Percentiles rank a stretch among this genome's conserved stretches.
phyloP scores from a whole-genome alignment of 306 rosid species.

The Benincasa hispida region DNA sequence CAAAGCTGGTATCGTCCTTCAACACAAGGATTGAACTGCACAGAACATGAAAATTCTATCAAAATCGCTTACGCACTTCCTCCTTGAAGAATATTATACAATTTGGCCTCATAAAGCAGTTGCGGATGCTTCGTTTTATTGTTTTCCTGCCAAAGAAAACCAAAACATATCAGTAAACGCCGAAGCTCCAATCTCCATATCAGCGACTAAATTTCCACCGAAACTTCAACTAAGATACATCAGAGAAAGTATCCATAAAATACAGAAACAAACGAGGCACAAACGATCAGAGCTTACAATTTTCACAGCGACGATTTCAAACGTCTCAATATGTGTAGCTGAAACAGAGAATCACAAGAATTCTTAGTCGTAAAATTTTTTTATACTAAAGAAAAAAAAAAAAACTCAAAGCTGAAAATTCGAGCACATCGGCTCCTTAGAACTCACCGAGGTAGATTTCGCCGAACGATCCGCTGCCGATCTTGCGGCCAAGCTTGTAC shows the following conservation, averaged over 20 bases:
- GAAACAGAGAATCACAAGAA: conserved; percentile 10
- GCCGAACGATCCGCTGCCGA: conserved; percentile 98
- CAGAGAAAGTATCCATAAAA: neutral
- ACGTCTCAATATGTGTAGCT: conserved; percentile 83
- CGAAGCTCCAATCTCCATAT: neutral
- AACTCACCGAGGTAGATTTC: conserved; percentile 77
- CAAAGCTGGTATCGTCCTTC: neutral
- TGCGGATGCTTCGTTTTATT: conserved; percentile 91
- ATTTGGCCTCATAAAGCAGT: conserved; percentile 81
- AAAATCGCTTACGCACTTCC: conserved; percentile 54
- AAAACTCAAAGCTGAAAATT: conserved; percentile 11
- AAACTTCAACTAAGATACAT: neutral
- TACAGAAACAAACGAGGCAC: neutral
- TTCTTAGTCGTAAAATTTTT: neutral
- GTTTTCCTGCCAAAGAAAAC: conserved; percentile 54
- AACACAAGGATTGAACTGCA: neutral
- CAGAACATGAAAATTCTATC: neutral
- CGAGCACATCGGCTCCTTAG: neutral
- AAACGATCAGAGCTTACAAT: conserved; percentile 40
- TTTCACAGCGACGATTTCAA: conserved; percentile 90
- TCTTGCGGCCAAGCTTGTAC: conserved; percentile 92
- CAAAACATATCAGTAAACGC: neutral
- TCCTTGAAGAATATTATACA: conserved; percentile 81
- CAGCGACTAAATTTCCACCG: neutral
- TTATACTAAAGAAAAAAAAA: no score